Percentiles rank a stretch among this genome's conserved stretches.
These are phyloP conservation scores for Candida khao-thaluensis DNA, from an alignment of 805 yeast genomes.

Conservation along the genomic window DNA sequence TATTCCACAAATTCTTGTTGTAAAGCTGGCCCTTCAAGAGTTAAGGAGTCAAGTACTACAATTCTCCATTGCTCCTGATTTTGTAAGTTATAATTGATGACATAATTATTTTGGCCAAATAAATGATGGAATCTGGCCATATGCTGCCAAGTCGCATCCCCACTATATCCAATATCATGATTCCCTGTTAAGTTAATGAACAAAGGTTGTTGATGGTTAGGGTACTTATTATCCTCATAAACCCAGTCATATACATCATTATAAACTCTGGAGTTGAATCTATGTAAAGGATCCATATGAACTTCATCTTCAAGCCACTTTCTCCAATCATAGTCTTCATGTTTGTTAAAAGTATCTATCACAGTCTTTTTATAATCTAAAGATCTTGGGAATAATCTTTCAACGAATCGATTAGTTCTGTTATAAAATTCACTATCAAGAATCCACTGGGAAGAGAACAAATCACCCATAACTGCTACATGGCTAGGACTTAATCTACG, in stretches of 20 bases:
- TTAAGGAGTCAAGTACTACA: constrained; percentile 80
- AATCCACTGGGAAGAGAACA: constrained; percentile 94
- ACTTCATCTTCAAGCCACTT: constrained; percentile 43
- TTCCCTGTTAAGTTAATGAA: constrained; percentile 89
- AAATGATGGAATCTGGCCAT: constrained; percentile 70
- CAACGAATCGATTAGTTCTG: constrained; percentile 71
- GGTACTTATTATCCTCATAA: constrained; percentile 23
- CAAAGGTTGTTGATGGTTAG: constrained; percentile 54
- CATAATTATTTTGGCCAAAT: constrained; percentile 85
- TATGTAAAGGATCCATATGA: constrained; percentile 30
- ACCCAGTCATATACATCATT: constrained; percentile 70
- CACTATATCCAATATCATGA: constrained; percentile 94
- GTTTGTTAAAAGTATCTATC: constrained; percentile 46
- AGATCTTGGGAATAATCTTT: constrained; percentile 65
- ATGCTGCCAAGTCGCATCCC: constrained; percentile 92
- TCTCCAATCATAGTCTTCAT: constrained; percentile 58
- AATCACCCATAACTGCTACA: constrained; percentile 89
- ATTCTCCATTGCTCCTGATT: constrained; percentile 78
- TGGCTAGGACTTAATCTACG: constrained; percentile 67
- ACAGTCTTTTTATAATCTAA: constrained; percentile 48
- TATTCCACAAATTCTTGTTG: constrained; percentile 66
- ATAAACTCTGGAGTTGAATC: constrained; percentile 42
- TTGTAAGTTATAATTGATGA: constrained; percentile 64
- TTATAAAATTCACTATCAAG: constrained; percentile 79
- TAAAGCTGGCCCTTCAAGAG: constrained; percentile 87